Evolutionary conservation across 768 basidiomycete species (phyloP).

Genomic region (Heimioporus sp.): DNA sequence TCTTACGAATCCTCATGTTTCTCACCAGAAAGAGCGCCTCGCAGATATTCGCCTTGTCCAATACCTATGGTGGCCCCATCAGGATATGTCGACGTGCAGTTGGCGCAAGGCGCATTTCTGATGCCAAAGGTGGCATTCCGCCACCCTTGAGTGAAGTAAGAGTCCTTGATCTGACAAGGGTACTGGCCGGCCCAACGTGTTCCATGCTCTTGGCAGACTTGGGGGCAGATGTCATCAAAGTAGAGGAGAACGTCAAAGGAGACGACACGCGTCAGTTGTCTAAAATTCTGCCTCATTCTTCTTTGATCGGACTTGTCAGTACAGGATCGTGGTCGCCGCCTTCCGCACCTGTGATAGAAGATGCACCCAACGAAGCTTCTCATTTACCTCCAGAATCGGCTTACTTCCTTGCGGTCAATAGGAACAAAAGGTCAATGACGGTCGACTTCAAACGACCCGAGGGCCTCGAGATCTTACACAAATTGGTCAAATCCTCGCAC

Average conservation of each 20-base stretch:
- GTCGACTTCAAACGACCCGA: slow-evolving; percentile 81
- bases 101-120: slow-evolving; percentile 13
- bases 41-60: not conserved
- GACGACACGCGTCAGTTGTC: slow-evolving; percentile 79
- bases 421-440: slow-evolving; percentile 87
- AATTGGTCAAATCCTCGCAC: slow-evolving; percentile 72
- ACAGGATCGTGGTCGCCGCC: slow-evolving; percentile 68
- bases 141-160: slow-evolving; percentile 79
- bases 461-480: slow-evolving; percentile 72
- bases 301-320: slow-evolving; percentile 12
- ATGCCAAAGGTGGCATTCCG: slow-evolving; percentile 47
- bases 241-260: slow-evolving; percentile 76
- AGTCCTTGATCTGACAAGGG: slow-evolving; percentile 87
- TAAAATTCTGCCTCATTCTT: slow-evolving; percentile 5
- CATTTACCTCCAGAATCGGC: slow-evolving; percentile 88
- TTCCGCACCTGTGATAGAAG: slow-evolving; percentile 47
- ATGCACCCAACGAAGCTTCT: slow-evolving; percentile 49
- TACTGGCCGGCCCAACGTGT: slow-evolving; percentile 89
- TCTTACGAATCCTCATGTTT: too few relatives aligned
- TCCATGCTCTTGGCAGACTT: slow-evolving; percentile 93
- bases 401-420: slow-evolving; percentile 86
- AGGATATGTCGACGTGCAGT: not conserved
- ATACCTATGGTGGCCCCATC: not conserved
- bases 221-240: slow-evolving; percentile 91
- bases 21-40: not conserved